Evolutionary conservation across 2,329 filamentous ascomycete species (phyloP), one percentile per base, ranked within the genome.

Genomic region (Fusarium sp.): DNA sequence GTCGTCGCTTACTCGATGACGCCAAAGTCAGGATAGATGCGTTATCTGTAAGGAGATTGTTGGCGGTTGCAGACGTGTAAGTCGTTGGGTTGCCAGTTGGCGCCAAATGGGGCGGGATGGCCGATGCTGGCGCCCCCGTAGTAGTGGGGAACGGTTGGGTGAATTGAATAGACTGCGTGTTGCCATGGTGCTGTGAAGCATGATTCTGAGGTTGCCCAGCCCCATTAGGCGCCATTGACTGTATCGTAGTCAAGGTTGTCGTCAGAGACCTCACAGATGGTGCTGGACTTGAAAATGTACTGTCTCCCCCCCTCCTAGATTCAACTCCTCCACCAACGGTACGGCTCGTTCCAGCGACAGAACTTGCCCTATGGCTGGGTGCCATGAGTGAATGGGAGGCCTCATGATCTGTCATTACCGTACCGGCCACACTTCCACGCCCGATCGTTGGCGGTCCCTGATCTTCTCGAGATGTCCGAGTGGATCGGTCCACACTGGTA

Each of bases 11-110:
- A 73, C 92, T 94, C 0, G 93, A 95, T 8, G 93, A 96, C 6
- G 94, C 94, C 20, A 97, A 87, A 0, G 94, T 97, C 69, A 97
- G 84, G 75, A 97, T 95, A 32, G 93, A 96, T 28, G 94, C 94
- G 80, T 97, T 94, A 81, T 97, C 94, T 3, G 93, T 94, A 39
- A 96, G 85, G 11, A 96, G 87, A 77, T 94, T 94, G 82, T 95
- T 95, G 59, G 94, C 93, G 0, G 93, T 96, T 4, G 93, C 93
- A n/a, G 89, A 90, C 57, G 87, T 89, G 81, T 96, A 96, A 0
- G 93, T 95, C 10, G 90, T 89, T 6, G 92, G 92, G 75, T 91
- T 88, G 68, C 84, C 79, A 65, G 78, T 79, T 15, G 90, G 90
- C 4, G 86, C 88, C 35, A 94, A 85, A 81, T 95, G 92, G 7